A percentile compares a stretch with the other conserved stretches of the same genome.
phyloP scores from a whole-genome alignment of 2,329 filamentous ascomycete species.

The Coleophoma crateriformis region DNA sequence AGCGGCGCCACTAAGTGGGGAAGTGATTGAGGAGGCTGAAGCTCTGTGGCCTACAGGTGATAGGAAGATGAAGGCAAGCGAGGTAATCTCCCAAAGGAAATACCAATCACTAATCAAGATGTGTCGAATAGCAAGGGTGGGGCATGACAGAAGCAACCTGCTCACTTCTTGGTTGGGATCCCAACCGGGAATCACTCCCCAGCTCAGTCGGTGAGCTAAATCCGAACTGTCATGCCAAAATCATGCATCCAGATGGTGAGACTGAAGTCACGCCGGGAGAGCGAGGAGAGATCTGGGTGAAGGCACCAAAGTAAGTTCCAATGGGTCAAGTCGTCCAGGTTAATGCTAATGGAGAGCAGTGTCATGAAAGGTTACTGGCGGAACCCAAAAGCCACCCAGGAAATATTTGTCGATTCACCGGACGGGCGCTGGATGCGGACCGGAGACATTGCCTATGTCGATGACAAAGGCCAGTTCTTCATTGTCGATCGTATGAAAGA shows the following conservation, averaged over 20 bases:
- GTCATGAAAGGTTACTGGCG: constrained; percentile 68
- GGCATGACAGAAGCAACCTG: constrained; percentile 85
- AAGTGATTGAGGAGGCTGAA: constrained; percentile 53
- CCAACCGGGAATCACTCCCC: constrained; percentile 35
- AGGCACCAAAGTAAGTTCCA: constrained; percentile 47
- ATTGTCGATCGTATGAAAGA: constrained; percentile 72
- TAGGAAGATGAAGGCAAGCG: constrained; percentile 39
- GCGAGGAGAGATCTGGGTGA: constrained; percentile 68
- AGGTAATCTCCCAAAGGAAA: neutral
- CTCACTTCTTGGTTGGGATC: constrained; percentile 60
- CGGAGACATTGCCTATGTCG: constrained; percentile 59
- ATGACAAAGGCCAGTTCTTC: constrained; percentile 47
- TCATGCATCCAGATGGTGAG: constrained; percentile 53
- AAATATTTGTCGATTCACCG: constrained; percentile 1
- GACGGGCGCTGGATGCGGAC: constrained; percentile 64
- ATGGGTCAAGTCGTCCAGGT: too few species aligned
- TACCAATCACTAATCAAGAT: neutral
- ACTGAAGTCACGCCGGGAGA: constrained; percentile 45
- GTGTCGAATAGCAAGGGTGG: constrained; percentile 61
- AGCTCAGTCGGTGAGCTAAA: constrained; percentile 60
- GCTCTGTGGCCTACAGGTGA: constrained; percentile 43
- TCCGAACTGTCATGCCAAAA: constrained; percentile 63
- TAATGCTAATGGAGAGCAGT: neutral
- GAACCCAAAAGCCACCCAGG: constrained; percentile 1
- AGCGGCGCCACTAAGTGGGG: constrained; percentile 61